Base-by-base conservation (phyloP, 2,329 filamentous ascomycete species). In the Curvularia spicifera region DNA sequence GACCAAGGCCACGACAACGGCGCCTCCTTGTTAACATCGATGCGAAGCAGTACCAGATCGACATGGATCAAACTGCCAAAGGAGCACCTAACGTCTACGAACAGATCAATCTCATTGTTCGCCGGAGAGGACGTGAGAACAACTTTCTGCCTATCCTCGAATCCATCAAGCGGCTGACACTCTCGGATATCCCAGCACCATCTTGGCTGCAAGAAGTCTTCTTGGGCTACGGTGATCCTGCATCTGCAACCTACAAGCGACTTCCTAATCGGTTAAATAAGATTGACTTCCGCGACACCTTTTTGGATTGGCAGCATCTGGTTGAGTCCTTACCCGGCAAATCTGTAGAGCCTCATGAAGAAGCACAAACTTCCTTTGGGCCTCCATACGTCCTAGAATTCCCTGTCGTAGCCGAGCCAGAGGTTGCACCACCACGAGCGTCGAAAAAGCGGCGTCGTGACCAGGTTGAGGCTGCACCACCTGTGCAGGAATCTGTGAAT, bases 181-280 rank as follows among this genome's bases (percentile, higher is more conserved):
- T 96, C 33, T 93, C 93, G 0, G 91, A 96, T 67, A 88, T 94
- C 20, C 90, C 91, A 6, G 83, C 98, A 53, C 93, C 95, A 13
- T 86, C 89, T 2, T 99, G 95, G 95, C 83, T 99, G 43, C 92
- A 97, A 70, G 95, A 98, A 66, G 94, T 98, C 9, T 99, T 98
- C 76, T 81, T 99, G n/a, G 95, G 95, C 3, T 98, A 96, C 75
- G 95, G 95, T 46, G 93, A 99, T 76, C 94, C 95, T 57, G 86
- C 91, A 29, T 89, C 91, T 57, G 95, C 95, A 33, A 90, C 87
- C 22, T 97, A 96, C 79, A 92, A 91, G 63, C 89, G 92, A 50
- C 80, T 99, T 15, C 80, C 90, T 1, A 95, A 92, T 74, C 85
- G 88, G 57, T 82, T 96, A 63, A 87, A 87, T 69, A 91, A 85